A percentile compares a stretch with the other conserved stretches of the same genome.
These are phyloP conservation scores for Crithidia acanthocephali DNA, from an alignment of 208 protist genomes.

Conservation along the genomic window DNA sequence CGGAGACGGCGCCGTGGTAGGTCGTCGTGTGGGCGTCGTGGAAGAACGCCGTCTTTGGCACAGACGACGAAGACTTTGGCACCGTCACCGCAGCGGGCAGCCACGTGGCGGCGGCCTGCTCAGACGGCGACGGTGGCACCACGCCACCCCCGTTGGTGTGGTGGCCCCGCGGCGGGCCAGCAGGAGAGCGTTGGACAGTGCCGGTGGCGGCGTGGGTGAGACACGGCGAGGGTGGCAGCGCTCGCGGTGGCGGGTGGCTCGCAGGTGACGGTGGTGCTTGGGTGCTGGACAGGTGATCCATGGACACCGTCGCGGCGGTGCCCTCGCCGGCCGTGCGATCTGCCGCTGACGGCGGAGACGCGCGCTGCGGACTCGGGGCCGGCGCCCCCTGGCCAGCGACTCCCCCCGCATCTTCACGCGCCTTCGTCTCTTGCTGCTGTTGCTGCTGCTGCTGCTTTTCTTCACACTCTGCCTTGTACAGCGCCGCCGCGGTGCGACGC, in stretches of 20 bases:
- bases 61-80: neutral
- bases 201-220: neutral
- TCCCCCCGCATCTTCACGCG: no score
- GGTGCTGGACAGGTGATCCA: neutral
- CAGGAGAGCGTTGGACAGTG: neutral
- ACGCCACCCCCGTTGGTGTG: neutral
- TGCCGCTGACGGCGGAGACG: neutral
- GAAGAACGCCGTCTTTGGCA: neutral
- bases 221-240: neutral
- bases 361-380: neutral
- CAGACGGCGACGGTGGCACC: neutral
- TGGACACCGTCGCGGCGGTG: neutral
- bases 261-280: neutral
- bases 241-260: neutral
- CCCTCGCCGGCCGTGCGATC: neutral
- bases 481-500: neutral
- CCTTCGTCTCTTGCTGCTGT: neutral
- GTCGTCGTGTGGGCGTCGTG: neutral
- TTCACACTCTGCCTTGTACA: neutral
- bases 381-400: no score
- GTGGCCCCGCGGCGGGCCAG: neutral
- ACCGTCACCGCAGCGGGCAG: constrained; percentile 10
- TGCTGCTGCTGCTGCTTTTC: neutral
- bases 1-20: constrained; percentile 12
- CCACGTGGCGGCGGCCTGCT: neutral